These are phyloP conservation scores for Sindora glabra DNA, from an alignment of 306 rosid species.

Conservation along the genomic window DNA sequence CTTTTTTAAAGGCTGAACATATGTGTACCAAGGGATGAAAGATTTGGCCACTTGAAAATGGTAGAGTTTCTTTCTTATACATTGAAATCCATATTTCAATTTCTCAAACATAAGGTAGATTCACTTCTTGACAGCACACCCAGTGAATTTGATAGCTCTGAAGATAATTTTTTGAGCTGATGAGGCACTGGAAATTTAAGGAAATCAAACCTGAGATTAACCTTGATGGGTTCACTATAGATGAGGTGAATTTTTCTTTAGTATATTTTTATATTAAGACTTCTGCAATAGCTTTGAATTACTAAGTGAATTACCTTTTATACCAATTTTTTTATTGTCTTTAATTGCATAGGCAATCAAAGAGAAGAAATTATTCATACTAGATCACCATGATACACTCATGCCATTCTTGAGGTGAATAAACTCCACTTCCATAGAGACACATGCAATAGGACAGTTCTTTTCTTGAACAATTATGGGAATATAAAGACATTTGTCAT, in stretches of 20 bases:
- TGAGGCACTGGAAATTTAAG: conserved; percentile 39
- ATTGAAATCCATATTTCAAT: conserved; percentile 53
- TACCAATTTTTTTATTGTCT: background rate
- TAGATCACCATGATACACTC: conserved; percentile 71
- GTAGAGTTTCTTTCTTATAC: conserved; percentile 67
- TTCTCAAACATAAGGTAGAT: conserved; percentile 56
- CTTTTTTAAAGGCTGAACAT: conserved; percentile 43
- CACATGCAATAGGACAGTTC: conserved; percentile 68
- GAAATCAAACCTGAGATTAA: conserved; percentile 6
- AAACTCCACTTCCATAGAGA: conserved; percentile 51
- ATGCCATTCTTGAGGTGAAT: conserved; percentile 62
- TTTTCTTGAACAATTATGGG: conserved; percentile 56
- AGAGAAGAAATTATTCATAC: conserved; percentile 42
- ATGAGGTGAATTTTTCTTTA: conserved; percentile 40
- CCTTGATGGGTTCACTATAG: conserved; percentile 47
- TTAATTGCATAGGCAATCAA: conserved; percentile 47
- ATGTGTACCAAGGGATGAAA: conserved; percentile 85
- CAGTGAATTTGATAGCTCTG: conserved; percentile 54
- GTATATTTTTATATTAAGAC: background rate
- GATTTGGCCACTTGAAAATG: conserved; percentile 72
- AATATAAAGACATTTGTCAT: conserved; percentile 71
- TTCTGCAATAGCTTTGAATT: background rate
- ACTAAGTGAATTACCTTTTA: background rate
- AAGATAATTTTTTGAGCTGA: conserved; percentile 57
- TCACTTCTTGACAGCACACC: conserved; percentile 41